A percentile compares a stretch with the other conserved stretches of the same genome.
phyloP scores from a whole-genome alignment of 2,329 filamentous ascomycete species.

The Fusarium oligoseptatum region DNA sequence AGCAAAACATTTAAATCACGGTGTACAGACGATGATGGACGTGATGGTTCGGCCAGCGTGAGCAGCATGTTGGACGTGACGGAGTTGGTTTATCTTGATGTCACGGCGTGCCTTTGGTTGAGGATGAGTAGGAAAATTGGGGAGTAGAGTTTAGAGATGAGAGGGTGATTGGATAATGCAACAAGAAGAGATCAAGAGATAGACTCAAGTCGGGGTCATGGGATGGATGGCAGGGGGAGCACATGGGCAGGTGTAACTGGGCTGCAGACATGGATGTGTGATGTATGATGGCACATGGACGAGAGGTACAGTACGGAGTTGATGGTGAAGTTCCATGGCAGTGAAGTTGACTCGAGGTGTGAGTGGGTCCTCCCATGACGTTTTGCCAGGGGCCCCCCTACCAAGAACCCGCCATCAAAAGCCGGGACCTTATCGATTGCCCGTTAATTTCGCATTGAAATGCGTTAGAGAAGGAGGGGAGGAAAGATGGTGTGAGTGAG shows the following conservation, averaged over 20 bases:
- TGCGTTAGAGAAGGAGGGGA: neutral
- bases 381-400: conserved; percentile 23
- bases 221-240: neutral
- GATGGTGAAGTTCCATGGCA: neutral
- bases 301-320: neutral
- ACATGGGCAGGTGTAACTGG: conserved; percentile 1
- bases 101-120: neutral
- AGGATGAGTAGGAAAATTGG: neutral
- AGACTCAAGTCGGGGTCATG: neutral
- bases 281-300: conserved; percentile 24
- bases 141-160: neutral
- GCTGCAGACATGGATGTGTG: neutral
- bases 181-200: neutral
- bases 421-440: conserved; percentile 24
- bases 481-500: neutral
- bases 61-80: neutral
- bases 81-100: neutral
- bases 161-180: neutral
- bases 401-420: neutral
- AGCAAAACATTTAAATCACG: conserved; percentile 10
- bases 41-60: neutral
- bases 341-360: conserved; percentile 1
- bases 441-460: conserved; percentile 22
- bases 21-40: neutral
- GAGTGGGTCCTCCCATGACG: conserved; percentile 35